Evolutionary conservation across 1,284 basidiomycete species (phyloP), one percentile per base, ranked within the genome.

Genomic region (Phlebopus sp.): DNA sequence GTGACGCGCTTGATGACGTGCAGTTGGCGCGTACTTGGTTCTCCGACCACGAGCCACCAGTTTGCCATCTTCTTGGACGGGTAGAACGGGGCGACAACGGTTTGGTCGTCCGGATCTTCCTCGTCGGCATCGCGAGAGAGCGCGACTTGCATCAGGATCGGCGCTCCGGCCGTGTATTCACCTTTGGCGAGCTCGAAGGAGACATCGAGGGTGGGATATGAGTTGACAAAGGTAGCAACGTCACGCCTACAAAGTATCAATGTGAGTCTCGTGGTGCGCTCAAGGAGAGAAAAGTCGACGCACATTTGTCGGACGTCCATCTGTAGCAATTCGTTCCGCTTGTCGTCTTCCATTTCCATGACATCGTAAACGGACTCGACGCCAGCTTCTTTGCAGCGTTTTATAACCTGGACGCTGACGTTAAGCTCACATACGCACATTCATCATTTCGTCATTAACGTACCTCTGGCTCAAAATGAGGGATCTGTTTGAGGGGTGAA

Each of bases 1-100:
- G 96, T 97, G 18, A 98, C 90, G 50, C 89, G 89, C 73, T 98
- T 97, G 78, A 99, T 97, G 43, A 91, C 90, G 27, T 95, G 82
- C 36, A 99, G 73, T 57, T 90, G 86, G 51, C 78, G 80, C 56
- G 73, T 85, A 61, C 67, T 76, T 49, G 71, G 82, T 55, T 97
- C 92, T 25, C 94, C 94, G 5, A 98, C 79, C 32, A 98, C 93
- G 25, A 98, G 75, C 95, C 95, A 99, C 94, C 95, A 99, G 61
- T 94, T 93, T 47, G 90, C 84, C 68, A 95, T 82, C 77, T 98
- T 98, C 66, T 86, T 86, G 47, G 72, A 73, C 0, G 96, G 95
- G 74, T 91, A 99, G 73, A 89, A 93, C 0, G 94, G 92, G 1
- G 93, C 93, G 19, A 97, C 79, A 15, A 95, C 95, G 6, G 76